phyloP scores from a whole-genome alignment of 805 yeast species.

The Wickerhamiella occidentalis region DNA sequence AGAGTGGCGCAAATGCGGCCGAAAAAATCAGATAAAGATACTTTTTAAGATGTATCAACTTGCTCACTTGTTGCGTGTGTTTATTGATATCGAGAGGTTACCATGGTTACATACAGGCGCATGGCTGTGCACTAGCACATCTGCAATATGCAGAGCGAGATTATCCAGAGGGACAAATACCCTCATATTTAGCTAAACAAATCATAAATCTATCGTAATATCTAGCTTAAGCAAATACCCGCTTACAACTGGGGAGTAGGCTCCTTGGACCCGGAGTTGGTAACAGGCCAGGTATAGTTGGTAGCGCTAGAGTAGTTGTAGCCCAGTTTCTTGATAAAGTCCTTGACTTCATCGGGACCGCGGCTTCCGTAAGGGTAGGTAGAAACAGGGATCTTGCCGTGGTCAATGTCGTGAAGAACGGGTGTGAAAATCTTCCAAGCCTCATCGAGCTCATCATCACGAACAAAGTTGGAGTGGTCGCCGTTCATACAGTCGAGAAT shows the following conservation, averaged over 20 bases:
- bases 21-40: no score
- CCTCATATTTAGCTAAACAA: background rate
- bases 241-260: conserved; percentile 8
- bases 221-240: background rate
- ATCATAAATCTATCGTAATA: background rate
- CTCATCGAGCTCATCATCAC: conserved; percentile 92
- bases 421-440: conserved; percentile 94
- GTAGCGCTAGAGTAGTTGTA: conserved; percentile 53
- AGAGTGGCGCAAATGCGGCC: no score
- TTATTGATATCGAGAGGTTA: no score
- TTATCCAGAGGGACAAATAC: no score
- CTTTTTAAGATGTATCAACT: no score
- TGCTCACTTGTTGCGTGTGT: no score
- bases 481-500: conserved; percentile 83
- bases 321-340: conserved; percentile 56
- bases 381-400: conserved; percentile 44
- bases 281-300: conserved; percentile 77
- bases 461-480: conserved; percentile 92
- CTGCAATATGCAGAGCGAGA: background rate
- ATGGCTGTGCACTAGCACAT: background rate
- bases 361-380: conserved; percentile 81
- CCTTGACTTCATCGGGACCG: conserved; percentile 60
- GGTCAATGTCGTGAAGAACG: conserved; percentile 65
- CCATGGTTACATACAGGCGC: no score
- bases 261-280: conserved; percentile 12